Base-by-base conservation (phyloP, 2,329 filamentous ascomycete species). In the Phyllosticta paracitricarpa region DNA sequence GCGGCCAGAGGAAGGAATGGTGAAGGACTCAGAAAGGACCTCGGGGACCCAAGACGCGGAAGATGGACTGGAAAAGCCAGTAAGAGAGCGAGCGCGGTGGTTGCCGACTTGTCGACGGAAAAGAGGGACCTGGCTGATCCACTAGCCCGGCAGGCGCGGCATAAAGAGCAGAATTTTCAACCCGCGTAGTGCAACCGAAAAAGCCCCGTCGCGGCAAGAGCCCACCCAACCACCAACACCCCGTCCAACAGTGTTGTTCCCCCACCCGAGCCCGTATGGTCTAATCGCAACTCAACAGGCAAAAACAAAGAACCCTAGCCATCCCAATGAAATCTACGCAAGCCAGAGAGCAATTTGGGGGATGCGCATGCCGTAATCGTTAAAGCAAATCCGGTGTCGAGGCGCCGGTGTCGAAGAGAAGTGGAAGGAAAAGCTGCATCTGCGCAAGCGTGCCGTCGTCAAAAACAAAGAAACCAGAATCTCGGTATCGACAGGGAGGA, bases 401-500 rank as follows among this genome's bases (percentile, higher is more conserved):
- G 35, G 33, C 60, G 40, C 40, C 40, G 40, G 56, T 55, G 55
- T 62, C 55, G 51, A 35, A 52, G 51, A 51, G 54, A 2, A 51
- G 56, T 53, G 24, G 48, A 33, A 62, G 51, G 22, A 58, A 51
- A 58, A 58, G 57, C 60, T 35, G 56, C 55, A 14, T 62, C 60
- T 55, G 60, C 60, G 54, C 51, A 53, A 62, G 60, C 60, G 60
- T 62, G 60, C 53, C 60, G 57, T 62, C 60, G 60, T 62, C 30
- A 53, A 51, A 55, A 62, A 62, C 56, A 51, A 30, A 6, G 52
- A 33, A 26, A 25, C 51, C 35, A 57, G 56, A 55, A 35, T 51
- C 51, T 51, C 51, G 57, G 57, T 58, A 62, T 62, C 14, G 54
- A 62, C 60, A 62, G 55, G 33, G 26, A 62, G 54, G 52, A 28